These are phyloP conservation scores for Paecilomyces sp. DNA, from an alignment of 2,329 filamentous ascomycete species.

Conservation along the genomic window DNA sequence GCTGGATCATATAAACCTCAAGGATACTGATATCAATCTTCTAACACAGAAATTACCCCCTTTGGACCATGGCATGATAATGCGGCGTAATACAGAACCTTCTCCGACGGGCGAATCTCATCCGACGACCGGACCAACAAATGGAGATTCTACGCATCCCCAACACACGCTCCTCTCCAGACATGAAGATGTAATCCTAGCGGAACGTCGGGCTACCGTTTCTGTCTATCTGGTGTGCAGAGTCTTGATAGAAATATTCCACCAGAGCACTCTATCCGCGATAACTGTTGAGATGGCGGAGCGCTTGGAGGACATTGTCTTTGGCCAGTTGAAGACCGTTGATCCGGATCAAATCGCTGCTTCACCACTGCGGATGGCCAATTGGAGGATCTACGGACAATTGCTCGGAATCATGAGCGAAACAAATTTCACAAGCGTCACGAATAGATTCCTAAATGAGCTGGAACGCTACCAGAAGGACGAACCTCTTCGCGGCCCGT, in stretches of 20 bases:
- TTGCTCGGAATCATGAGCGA: constrained; percentile 94
- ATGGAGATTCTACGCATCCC: constrained; percentile 16
- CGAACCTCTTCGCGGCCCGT: constrained; percentile 41
- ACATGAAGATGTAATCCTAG: constrained; percentile 68
- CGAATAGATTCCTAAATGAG: constrained; percentile 73
- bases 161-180: constrained; percentile 34
- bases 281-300: constrained; percentile 90
- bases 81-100: constrained; percentile 70
- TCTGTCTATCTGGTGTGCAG: constrained; percentile 95
- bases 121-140: constrained; percentile 12
- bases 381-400: constrained; percentile 92
- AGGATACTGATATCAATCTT: constrained; percentile 9
- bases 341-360: constrained; percentile 66
- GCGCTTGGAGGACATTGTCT: constrained; percentile 90
- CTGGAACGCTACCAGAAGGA: constrained; percentile 73
- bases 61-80: constrained; percentile 41
- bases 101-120: constrained; percentile 39
- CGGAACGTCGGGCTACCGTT: constrained; percentile 83
- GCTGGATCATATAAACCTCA: neutral
- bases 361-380: constrained; percentile 79
- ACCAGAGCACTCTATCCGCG: constrained; percentile 72
- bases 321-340: constrained; percentile 84
- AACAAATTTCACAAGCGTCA: constrained; percentile 79
- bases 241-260: constrained; percentile 88
- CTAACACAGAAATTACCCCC: constrained; percentile 20